Evolutionary conservation across 345 rosid genomes (phyloP).

Genomic region (Eucalyptus guilfoylei): DNA sequence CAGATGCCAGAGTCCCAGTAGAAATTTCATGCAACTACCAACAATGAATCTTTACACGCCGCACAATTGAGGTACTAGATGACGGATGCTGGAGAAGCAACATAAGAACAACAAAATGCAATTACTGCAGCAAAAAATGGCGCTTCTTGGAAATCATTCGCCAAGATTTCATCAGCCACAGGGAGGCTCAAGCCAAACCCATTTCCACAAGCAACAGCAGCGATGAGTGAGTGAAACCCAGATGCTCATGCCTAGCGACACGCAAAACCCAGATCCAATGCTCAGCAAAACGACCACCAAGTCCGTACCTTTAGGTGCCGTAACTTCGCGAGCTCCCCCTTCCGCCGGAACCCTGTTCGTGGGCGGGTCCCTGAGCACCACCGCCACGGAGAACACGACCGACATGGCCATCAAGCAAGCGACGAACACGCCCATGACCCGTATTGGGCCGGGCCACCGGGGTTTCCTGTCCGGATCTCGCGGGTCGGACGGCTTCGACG

Average conservation of each 20-base stretch:
- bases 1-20: background rate
- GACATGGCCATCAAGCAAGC: slow-evolving; percentile 18
- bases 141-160: background rate
- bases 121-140: background rate
- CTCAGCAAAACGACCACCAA: background rate
- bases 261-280: background rate
- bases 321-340: background rate
- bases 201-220: background rate
- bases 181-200: background rate
- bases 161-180: background rate
- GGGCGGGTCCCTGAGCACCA: slow-evolving; percentile 35
- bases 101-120: background rate
- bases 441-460: slow-evolving; percentile 4
- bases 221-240: background rate
- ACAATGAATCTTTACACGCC: background rate
- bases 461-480: slow-evolving; percentile 15
- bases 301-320: slow-evolving; percentile 12
- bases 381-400: slow-evolving; percentile 27
- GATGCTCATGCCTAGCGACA: background rate
- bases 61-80: background rate
- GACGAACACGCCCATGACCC: slow-evolving; percentile 19
- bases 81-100: background rate
- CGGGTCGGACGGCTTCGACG: slow-evolving; percentile 1
- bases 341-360: slow-evolving; percentile 8
- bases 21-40: background rate